Conservation (phyloP, 2,329 filamentous ascomycete genomes). For the Fusarium burgessii region DNA sequence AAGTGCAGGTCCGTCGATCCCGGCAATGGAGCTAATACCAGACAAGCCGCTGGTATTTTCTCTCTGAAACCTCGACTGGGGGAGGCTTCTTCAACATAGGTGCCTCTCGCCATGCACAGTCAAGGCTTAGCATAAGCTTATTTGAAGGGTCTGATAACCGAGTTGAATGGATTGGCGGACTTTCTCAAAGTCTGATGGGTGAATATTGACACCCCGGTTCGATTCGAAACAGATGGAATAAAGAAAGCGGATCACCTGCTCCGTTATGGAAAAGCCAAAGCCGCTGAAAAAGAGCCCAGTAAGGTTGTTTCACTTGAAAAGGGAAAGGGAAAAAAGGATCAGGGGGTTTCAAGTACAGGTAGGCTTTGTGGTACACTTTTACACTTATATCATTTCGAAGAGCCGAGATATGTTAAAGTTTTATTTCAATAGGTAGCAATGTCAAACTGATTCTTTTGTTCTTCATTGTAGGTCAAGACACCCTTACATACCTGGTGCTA, state of each 20-base stretch:
- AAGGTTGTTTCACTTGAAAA: conserved; percentile 25
- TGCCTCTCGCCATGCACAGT: conserved; percentile 11
- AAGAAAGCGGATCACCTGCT: conserved; percentile 4
- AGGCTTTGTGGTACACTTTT: not conserved
- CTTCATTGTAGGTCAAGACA: conserved; percentile 2
- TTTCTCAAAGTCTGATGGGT: conserved; percentile 13
- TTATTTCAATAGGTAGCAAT: not conserved
- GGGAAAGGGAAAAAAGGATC: not conserved
- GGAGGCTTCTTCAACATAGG: not conserved
- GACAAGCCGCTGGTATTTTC: not conserved
- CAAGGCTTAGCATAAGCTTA: conserved; percentile 18
- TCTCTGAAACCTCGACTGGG: conserved; percentile 21
- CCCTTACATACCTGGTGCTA: not conserved
- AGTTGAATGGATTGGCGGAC: conserved; percentile 26
- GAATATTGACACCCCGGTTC: conserved; percentile 5
- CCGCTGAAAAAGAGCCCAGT: not conserved
- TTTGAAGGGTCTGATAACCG: conserved; percentile 18
- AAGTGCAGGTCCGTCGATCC: not conserved
- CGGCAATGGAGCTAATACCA: conserved; percentile 1
- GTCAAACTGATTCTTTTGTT: not conserved
- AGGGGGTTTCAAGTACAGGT: not conserved
- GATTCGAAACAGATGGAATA: conserved; percentile 19
- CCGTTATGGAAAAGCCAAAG: not conserved
- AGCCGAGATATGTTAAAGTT: not conserved
- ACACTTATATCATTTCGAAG: not conserved